Percentiles rank a stretch among this genome's conserved stretches.
phyloP scores from a whole-genome alignment of 2,329 filamentous ascomycete genomes.

The Zelopaecilomyces penicillatus region DNA sequence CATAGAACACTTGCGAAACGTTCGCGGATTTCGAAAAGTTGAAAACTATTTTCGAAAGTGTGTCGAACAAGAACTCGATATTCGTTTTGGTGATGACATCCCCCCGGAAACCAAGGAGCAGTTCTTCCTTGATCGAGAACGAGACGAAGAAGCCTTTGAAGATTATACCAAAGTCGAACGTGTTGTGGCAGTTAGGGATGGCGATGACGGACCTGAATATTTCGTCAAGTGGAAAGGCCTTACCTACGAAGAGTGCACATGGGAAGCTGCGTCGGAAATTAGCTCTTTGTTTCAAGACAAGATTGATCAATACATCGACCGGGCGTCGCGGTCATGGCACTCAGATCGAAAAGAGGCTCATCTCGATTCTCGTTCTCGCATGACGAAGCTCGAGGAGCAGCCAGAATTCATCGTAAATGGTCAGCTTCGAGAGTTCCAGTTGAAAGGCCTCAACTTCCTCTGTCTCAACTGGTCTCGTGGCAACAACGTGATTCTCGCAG shows the following conservation, averaged over 20 bases:
- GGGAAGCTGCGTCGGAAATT: conserved; percentile 73
- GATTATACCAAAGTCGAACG: conserved; percentile 91
- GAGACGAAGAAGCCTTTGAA: conserved; percentile 76
- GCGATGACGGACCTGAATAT: conserved; percentile 77
- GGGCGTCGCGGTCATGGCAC: conserved; percentile 68
- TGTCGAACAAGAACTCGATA: conserved; percentile 69
- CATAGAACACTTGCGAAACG: conserved; percentile 62
- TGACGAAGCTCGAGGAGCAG: conserved; percentile 66
- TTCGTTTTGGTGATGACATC: conserved; percentile 67
- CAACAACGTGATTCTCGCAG: conserved; percentile 93
- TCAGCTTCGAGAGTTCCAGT: conserved; percentile 83
- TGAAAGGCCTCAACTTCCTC: conserved; percentile 89
- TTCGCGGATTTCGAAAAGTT: conserved; percentile 76
- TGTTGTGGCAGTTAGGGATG: conserved; percentile 75
- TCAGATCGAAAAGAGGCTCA: conserved; percentile 75
- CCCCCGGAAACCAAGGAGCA: conserved; percentile 83
- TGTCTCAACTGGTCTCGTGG: conserved; percentile 91
- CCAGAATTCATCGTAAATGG: conserved; percentile 79
- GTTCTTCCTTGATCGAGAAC: conserved; percentile 90
- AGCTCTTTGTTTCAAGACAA: conserved; percentile 74
- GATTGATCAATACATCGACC: conserved; percentile 85
- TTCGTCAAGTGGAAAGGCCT: conserved; percentile 95
- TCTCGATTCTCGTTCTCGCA: conserved; percentile 63
- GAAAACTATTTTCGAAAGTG: conserved; percentile 92
- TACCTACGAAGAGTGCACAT: conserved; percentile 89